Conservation (phyloP, 768 basidiomycete genomes). For the Trametes villosa region DNA sequence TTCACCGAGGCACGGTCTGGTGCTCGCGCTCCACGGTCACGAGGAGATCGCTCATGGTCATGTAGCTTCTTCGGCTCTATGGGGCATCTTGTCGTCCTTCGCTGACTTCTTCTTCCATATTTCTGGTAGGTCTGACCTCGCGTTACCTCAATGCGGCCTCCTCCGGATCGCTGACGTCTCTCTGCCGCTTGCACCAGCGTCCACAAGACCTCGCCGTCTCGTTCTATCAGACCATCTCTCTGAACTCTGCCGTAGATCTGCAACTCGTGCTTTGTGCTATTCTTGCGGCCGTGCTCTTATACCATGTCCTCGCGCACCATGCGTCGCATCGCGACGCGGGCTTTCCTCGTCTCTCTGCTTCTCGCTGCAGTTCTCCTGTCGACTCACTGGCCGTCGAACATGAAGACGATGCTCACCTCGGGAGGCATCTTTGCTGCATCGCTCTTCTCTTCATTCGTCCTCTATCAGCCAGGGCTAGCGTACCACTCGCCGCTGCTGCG, state of each 20-base stretch:
- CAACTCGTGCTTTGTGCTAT: not conserved
- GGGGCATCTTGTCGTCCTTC: not conserved
- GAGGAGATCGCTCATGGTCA: conserved; percentile 1
- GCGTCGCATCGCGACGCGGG: not conserved
- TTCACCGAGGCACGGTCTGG: conserved; percentile 1
- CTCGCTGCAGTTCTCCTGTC: not conserved
- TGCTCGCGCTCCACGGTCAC: not conserved
- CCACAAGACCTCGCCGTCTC: too few relatives aligned
- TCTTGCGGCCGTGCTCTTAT: not conserved
- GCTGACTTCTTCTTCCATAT: conserved; percentile 5
- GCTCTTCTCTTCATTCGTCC: not conserved
- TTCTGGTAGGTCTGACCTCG: not conserved
- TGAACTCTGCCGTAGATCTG: not conserved
- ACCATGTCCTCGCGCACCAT: not conserved
- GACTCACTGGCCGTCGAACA: not conserved
- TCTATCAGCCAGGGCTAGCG: not conserved
- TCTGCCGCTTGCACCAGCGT: not conserved
- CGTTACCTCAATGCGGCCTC: not conserved
- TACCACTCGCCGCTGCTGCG: not conserved
- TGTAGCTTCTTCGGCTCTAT: not conserved
- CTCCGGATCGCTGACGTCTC: conserved; percentile 1
- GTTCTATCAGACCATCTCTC: conserved; percentile 7
- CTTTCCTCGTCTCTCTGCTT: not conserved
- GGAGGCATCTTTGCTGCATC: not conserved
- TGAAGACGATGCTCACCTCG: not conserved